phyloP scores from a whole-genome alignment of 345 rosid genomes.

The Eucalyptus pumila region DNA sequence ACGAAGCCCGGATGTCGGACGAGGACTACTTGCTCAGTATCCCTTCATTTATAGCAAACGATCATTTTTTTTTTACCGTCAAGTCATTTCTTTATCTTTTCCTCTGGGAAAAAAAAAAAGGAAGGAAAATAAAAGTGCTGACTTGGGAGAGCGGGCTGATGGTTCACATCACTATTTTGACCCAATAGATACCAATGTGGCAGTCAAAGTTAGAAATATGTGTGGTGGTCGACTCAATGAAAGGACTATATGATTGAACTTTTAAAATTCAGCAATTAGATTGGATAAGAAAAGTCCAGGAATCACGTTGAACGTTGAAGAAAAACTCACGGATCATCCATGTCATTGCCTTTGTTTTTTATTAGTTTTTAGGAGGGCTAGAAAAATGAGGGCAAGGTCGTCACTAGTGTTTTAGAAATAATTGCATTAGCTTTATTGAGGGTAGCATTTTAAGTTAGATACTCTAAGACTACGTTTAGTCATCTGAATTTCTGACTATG shows the following conservation, averaged over 20 bases:
- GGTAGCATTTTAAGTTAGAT: not conserved
- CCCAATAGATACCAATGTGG: not conserved
- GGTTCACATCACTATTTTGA: not conserved
- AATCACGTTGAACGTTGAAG: not conserved
- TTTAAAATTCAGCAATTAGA: not conserved
- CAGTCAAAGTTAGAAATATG: not conserved
- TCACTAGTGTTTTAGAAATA: not conserved
- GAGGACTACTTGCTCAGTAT: not conserved
- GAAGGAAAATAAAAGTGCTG: not conserved
- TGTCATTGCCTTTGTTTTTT: not conserved
- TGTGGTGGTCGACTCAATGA: rapidly evolving
- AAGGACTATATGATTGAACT: not conserved
- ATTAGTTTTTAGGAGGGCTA: not conserved
- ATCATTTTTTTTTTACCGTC: not conserved
- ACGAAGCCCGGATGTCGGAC: not conserved
- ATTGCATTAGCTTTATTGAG: not conserved
- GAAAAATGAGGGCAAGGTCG: not conserved
- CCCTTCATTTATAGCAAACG: not conserved
- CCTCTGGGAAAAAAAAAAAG: not conserved
- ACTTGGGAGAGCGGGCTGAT: not conserved
- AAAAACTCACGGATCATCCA: not conserved
- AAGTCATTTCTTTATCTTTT: not conserved
- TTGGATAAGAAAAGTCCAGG: not conserved
- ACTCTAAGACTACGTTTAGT: rapidly evolving
- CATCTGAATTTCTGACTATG: rapidly evolving